These are phyloP conservation scores for Neofusicoccum sp. DNA, from an alignment of 2,329 filamentous ascomycete genomes.

Conservation along the genomic window DNA sequence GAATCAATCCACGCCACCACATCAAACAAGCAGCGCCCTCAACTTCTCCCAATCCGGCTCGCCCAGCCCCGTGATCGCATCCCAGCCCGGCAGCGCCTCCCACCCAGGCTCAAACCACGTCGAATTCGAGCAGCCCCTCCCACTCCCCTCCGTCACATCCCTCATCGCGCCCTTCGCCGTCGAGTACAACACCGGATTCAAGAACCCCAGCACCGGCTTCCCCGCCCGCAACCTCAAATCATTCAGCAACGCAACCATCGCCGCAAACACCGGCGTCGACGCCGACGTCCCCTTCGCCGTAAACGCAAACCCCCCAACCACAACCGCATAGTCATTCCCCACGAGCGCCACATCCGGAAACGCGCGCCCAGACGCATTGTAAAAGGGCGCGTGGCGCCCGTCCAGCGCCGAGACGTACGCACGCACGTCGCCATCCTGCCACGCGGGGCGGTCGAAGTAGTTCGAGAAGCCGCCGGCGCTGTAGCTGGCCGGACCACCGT, in stretches of 20 bases:
- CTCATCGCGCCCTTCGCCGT: slow-evolving; percentile 38
- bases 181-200: slow-evolving; percentile 47
- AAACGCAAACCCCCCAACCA: slow-evolving; percentile 20
- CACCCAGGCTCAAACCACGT: slow-evolving; percentile 26
- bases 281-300: slow-evolving; percentile 25
- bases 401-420: slow-evolving; percentile 43
- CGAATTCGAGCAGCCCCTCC: slow-evolving; percentile 23
- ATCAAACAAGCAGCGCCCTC: neutral
- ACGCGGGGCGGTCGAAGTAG: slow-evolving; percentile 42
- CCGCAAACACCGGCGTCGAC: slow-evolving; percentile 25
- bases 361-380: slow-evolving; percentile 46
- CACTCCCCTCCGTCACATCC: slow-evolving; percentile 39
- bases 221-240: slow-evolving; percentile 48
- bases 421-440: slow-evolving; percentile 43
- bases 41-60: slow-evolving; percentile 45
- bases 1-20: too few species aligned
- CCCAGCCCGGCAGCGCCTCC: slow-evolving; percentile 47
- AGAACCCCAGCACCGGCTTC: slow-evolving; percentile 52
- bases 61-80: slow-evolving; percentile 50
- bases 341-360: slow-evolving; percentile 52
- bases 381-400: slow-evolving; percentile 38
- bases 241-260: slow-evolving; percentile 40
- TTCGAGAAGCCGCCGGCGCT: slow-evolving; percentile 37
- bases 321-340: slow-evolving; percentile 34
- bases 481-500: slow-evolving; percentile 24